Percentiles rank a stretch among this genome's conserved stretches.
phyloP scores from a whole-genome alignment of 441 rosid species.

The Gossypium schwendimanii region DNA sequence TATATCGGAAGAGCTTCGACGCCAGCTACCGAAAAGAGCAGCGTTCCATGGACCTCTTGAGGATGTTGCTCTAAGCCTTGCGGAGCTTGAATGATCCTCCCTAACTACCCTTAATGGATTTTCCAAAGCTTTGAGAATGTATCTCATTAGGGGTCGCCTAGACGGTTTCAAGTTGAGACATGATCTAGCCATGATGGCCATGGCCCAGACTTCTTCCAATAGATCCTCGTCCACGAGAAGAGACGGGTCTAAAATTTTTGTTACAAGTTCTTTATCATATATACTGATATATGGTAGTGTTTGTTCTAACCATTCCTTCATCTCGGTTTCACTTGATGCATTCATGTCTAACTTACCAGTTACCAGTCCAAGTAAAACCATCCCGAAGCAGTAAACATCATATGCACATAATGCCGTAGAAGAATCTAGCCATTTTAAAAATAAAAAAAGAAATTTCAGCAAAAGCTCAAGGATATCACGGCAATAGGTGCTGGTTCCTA shows the following conservation, averaged over 20 bases:
- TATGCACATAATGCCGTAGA: constrained; percentile 54
- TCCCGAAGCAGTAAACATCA: constrained; percentile 94
- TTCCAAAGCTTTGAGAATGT: constrained; percentile 81
- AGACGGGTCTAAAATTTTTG: constrained; percentile 81
- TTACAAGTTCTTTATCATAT: constrained; percentile 78
- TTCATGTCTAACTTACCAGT: constrained; percentile 88
- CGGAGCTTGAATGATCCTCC: constrained; percentile 59
- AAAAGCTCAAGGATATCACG: background rate
- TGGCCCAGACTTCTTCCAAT: constrained; percentile 95
- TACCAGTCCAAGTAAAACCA: constrained; percentile 85
- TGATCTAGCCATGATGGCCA: constrained; percentile 85
- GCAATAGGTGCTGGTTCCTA: background rate
- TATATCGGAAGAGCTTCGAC: constrained; percentile 60
- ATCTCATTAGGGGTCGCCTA: constrained; percentile 84
- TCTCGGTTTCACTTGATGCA: constrained; percentile 42
- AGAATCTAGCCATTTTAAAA: constrained; percentile 36
- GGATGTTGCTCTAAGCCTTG: constrained; percentile 62
- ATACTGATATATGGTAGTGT: constrained; percentile 61
- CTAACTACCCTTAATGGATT: constrained; percentile 88
- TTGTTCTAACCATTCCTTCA: constrained; percentile 68
- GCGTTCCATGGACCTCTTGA: constrained; percentile 88
- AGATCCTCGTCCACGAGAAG: constrained; percentile 82
- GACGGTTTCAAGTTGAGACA: constrained; percentile 88
- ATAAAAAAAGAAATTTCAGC: constrained; percentile 15
- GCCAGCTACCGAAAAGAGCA: constrained; percentile 80